Evolutionary conservation across 352 stramenopile species (phyloP).

Genomic region (Phytophthora nicotianae): DNA sequence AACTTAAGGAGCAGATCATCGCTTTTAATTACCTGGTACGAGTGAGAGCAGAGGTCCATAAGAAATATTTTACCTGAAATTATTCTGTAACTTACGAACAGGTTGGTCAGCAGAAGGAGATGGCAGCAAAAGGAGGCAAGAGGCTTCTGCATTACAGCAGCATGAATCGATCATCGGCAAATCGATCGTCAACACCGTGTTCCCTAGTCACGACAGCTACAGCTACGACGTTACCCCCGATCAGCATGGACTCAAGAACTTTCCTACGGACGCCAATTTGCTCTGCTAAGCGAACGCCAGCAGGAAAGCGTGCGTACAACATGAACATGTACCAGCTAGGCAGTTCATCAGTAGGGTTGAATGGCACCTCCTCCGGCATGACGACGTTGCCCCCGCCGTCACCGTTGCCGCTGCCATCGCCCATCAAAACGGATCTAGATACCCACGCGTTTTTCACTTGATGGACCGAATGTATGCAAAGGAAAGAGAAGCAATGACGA

Average conservation of each 20-base stretch:
- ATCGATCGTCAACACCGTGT: slow-evolving; percentile 16
- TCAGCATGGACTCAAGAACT: slow-evolving; percentile 33
- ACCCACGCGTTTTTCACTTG: slow-evolving; percentile 88
- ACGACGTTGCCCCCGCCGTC: slow-evolving; percentile 39
- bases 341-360: slow-evolving; percentile 19
- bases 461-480: slow-evolving; percentile 23
- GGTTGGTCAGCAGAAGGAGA: slow-evolving; percentile 75
- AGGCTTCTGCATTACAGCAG: slow-evolving; percentile 37
- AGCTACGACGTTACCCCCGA: slow-evolving; percentile 37
- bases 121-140: slow-evolving; percentile 57
- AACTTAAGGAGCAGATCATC: slow-evolving; percentile 91
- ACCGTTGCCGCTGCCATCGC: slow-evolving; percentile 69
- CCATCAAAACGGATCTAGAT: slow-evolving; percentile 87
- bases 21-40: slow-evolving; percentile 92
- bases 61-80: slow-evolving; percentile 2
- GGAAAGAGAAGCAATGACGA: slow-evolving; percentile 24
- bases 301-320: slow-evolving; percentile 28
- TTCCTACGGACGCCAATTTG: slow-evolving; percentile 37
- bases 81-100: slow-evolving; percentile 21
- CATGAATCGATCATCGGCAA: slow-evolving; percentile 23
- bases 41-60: background rate
- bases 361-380: slow-evolving; percentile 15
- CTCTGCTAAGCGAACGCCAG: slow-evolving; percentile 33
- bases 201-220: slow-evolving; percentile 25
- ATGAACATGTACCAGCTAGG: slow-evolving; percentile 33